These are phyloP conservation scores for Podospora didyma DNA, from an alignment of 495 filamentous ascomycete species.

Conservation along the genomic window DNA sequence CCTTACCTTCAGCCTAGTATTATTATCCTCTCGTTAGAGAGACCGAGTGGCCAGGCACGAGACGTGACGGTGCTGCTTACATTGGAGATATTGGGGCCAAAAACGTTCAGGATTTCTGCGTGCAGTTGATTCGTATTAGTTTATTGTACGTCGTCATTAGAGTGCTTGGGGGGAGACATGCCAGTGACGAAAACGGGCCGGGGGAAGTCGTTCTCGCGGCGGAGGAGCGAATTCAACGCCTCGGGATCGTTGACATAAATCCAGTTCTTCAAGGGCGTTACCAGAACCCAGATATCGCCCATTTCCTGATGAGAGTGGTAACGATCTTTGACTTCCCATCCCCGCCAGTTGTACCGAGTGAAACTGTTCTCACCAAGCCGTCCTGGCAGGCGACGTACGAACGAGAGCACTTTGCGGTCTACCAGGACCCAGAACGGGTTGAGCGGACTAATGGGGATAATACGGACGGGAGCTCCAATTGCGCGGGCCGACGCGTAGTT, in stretches of 20 bases:
- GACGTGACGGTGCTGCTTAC: conserved; percentile 19
- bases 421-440: conserved; percentile 30
- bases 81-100: conserved; percentile 43
- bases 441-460: conserved; percentile 30
- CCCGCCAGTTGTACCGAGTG: conserved; percentile 29
- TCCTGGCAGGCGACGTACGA: conserved; percentile 17
- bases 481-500: conserved; percentile 26
- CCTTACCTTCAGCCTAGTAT: conserved; percentile 25
- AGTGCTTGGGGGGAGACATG: not conserved
- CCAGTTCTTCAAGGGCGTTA: conserved; percentile 39
- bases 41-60: not conserved
- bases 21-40: not conserved
- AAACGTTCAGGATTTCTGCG: conserved; percentile 40
- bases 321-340: conserved; percentile 36
- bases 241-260: conserved; percentile 40
- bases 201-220: conserved; percentile 37
- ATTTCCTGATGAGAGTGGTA: conserved; percentile 34
- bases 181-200: conserved; percentile 34
- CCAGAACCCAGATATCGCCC: conserved; percentile 39
- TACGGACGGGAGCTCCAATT: conserved; percentile 34
- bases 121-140: too few relatives aligned
- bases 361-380: too few relatives aligned
- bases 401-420: conserved; percentile 18
- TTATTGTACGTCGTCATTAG: not conserved
- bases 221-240: conserved; percentile 33